phyloP scores from a whole-genome alignment of 2,329 filamentous ascomycete genomes.

The Colletotrichum costaricense region DNA sequence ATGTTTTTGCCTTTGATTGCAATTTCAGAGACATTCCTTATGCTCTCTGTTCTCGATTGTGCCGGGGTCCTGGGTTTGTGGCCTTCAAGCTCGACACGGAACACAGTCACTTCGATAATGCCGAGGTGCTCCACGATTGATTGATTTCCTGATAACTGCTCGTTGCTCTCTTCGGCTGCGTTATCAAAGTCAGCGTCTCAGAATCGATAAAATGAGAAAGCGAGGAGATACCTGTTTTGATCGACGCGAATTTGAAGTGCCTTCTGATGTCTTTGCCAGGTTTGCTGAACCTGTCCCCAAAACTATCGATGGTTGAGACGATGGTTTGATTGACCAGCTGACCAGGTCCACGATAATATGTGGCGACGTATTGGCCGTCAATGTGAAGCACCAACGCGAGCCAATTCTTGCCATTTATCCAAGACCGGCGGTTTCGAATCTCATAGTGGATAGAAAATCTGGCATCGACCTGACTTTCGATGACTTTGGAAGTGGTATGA shows the following conservation, averaged over 20 bases:
- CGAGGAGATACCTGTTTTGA: neutral
- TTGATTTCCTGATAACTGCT: neutral
- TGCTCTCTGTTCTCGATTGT: no score
- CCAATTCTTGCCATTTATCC: no score
- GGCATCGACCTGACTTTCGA: slow-evolving; percentile 6
- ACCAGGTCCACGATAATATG: fast-evolving
- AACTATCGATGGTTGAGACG: fast-evolving
- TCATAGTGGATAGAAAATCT: neutral
- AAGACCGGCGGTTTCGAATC: neutral
- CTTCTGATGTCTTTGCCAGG: neutral
- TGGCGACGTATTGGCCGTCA: neutral
- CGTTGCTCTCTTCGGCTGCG: neutral
- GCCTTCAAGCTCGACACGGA: neutral
- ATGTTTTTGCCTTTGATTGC: slow-evolving; percentile 2
- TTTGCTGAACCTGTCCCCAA: fast-evolving
- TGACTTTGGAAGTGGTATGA: slow-evolving; percentile 1
- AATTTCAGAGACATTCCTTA: neutral
- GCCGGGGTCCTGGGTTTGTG: fast-evolving
- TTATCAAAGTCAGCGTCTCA: neutral
- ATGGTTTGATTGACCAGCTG: fast-evolving
- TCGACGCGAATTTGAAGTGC: neutral
- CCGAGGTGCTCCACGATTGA: neutral
- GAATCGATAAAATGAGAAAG: fast-evolving
- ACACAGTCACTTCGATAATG: neutral
- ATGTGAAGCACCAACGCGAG: neutral